Percentiles rank a stretch among this genome's conserved stretches.
These are phyloP conservation scores for Ilex aquifolium DNA, from an alignment of 257 asterid species.

Conservation along the genomic window DNA sequence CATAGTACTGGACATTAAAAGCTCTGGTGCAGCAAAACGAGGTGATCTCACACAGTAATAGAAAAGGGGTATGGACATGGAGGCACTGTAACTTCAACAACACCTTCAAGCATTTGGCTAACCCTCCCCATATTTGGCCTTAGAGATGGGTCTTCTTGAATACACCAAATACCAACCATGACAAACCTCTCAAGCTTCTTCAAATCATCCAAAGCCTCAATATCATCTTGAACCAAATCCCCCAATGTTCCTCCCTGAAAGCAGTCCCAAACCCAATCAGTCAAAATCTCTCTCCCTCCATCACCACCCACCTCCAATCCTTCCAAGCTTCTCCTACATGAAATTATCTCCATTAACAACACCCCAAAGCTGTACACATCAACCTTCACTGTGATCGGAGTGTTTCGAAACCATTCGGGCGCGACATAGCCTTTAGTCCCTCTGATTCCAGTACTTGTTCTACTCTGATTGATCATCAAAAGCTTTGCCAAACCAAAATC, in stretches of 20 bases:
- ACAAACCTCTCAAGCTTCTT: conserved; percentile 28
- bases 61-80: conserved; percentile 28
- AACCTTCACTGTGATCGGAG: conserved; percentile 27
- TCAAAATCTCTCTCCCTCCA: conserved; percentile 21
- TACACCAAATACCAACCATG: conserved; percentile 65
- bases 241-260: conserved; percentile 24
- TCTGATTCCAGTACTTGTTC: conserved; percentile 31
- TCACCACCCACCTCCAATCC: conserved; percentile 18
- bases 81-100: conserved; percentile 35
- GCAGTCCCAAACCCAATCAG: conserved; percentile 51
- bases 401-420: conserved; percentile 61
- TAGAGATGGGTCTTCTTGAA: conserved; percentile 45
- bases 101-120: conserved; percentile 55
- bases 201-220: conserved; percentile 30
- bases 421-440: conserved; percentile 64
- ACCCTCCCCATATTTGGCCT: conserved; percentile 55
- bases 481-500: conserved; percentile 62
- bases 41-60: neutral
- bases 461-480: conserved; percentile 35
- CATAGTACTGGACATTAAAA: too few relatives aligned
- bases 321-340: conserved; percentile 28
- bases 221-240: conserved; percentile 27
- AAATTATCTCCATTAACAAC: conserved; percentile 39
- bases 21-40: too few relatives aligned
- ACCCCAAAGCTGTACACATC: conserved; percentile 67